Base-by-base conservation (phyloP, 1,139 yeast species). In the Kurtzmaniella quercitrusa region DNA sequence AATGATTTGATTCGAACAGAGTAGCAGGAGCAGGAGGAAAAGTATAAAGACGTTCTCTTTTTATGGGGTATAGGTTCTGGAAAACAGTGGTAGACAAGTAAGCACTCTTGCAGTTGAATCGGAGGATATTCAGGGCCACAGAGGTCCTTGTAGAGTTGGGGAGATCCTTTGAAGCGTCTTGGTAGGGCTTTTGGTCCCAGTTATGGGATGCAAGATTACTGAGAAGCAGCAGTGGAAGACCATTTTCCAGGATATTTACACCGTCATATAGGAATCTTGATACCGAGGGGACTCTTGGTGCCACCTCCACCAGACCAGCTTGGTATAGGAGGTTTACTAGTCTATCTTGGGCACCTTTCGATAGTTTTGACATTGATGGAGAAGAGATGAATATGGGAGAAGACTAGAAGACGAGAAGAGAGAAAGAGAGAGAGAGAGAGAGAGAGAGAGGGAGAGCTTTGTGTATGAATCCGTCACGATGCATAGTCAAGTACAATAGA, bases 1-100 rank as follows among this genome's bases (percentile, higher is more conserved):
- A 7, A 39, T 16, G 15, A 33, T 33, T 4, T 4, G 18, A 33
- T 31, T 31, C 36, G 14, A 14, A n/a, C 36, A 31, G 10, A 9
- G 10, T 5, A 31, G 36, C 16, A 9, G 10, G 11, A 31, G 36
- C 16, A 9, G 36, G 36, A 14, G 36, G 39, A 21, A 17, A 25
- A 3, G 39, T 10, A 15, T n/a, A 61, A 43, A 4, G 55, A 27
- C 73, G 53, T 41, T 70, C 69, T 43, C 65, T 48, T 23, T 52
- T 52, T 25, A 58, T 51, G 1, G 77, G 78, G 41, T 59, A 67
- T 10, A 69, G 43, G 44, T 66, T 63, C 42, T 51, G 47, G 48
- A 77, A 71, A 50, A 78, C 82, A 1, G 62, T 48, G 6, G 55
- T 54, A 7, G 62, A 55, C 1, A 76, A 53, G 34, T 60, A 60